Conservation (phyloP, 352 stramenopile species). For the Saprolegnia diclina region DNA sequence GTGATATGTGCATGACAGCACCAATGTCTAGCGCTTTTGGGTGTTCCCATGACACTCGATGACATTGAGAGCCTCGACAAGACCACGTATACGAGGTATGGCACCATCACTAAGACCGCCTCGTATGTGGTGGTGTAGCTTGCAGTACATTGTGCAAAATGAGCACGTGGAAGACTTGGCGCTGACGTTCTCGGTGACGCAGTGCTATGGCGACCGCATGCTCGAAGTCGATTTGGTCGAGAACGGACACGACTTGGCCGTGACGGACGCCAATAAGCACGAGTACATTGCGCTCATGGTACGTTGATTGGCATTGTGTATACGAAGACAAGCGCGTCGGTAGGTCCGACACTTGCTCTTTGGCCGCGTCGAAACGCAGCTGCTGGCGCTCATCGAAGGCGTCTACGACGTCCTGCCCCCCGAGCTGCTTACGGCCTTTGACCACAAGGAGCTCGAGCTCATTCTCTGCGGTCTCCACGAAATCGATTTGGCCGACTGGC, state of each 20-base stretch:
- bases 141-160: conserved; percentile 77
- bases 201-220: conserved; percentile 54
- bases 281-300: conserved; percentile 90
- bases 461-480: conserved; percentile 70
- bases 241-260: conserved; percentile 48
- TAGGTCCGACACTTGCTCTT: conserved; percentile 92
- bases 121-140: conserved; percentile 37
- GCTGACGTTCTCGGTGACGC: conserved; percentile 68
- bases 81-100: conserved; percentile 64
- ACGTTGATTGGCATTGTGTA: not conserved
- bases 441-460: conserved; percentile 96
- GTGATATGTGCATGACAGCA: conserved; percentile 40
- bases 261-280: conserved; percentile 95
- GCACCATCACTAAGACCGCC: too few relatives aligned
- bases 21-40: conserved; percentile 37
- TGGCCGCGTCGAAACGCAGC: conserved; percentile 85
- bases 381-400: conserved; percentile 80
- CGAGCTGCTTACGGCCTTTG: conserved; percentile 94
- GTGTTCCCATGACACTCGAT: conserved; percentile 73
- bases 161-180: conserved; percentile 61
- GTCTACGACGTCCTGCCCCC: conserved; percentile 97
- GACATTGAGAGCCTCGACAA: conserved; percentile 74
- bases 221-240: conserved; percentile 59
- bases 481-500: conserved; percentile 90
- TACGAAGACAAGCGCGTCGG: not conserved